phyloP scores from a whole-genome alignment of 2,329 filamentous ascomycete genomes.

The Scedosporium minutisporum region DNA sequence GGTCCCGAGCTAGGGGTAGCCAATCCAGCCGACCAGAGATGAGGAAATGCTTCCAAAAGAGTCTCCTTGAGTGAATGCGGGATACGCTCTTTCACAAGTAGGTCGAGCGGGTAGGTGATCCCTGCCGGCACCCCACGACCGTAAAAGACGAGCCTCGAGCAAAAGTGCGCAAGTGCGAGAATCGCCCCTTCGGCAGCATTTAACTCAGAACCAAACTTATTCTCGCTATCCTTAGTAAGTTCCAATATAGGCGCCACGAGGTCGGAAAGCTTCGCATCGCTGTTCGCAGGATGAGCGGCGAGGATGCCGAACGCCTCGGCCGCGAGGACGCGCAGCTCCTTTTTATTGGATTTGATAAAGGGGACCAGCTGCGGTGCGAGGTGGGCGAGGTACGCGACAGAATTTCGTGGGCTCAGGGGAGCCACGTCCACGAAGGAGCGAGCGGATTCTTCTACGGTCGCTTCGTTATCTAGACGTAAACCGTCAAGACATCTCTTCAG shows the following conservation, averaged over 20 bases:
- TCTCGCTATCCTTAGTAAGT: conserved; percentile 35
- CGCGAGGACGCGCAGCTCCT: conserved; percentile 54
- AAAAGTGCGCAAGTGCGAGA: conserved; percentile 32
- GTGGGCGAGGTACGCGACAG: conserved; percentile 38
- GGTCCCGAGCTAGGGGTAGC: conserved; percentile 17
- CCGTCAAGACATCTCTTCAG: conserved; percentile 49
- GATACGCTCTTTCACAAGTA: conserved; percentile 21
- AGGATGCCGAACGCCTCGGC: conserved; percentile 69
- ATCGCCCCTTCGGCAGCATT: conserved; percentile 37
- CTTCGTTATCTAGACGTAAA: conserved; percentile 34
- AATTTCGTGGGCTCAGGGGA: conserved; percentile 38
- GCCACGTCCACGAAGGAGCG: conserved; percentile 44
- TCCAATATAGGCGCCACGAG: conserved; percentile 23
- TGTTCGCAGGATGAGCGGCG: conserved; percentile 50
- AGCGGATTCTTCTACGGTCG: conserved; percentile 36
- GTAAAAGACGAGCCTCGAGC: conserved; percentile 36
- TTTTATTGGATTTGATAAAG: conserved; percentile 62
- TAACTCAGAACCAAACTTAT: conserved; percentile 31
- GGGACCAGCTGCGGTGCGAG: conserved; percentile 44
- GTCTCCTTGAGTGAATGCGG: conserved; percentile 30
- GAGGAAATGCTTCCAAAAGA: conserved; percentile 32
- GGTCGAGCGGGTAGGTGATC: conserved; percentile 18
- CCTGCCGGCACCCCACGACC: conserved; percentile 18
- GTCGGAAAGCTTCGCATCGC: conserved; percentile 20
- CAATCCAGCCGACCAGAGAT: conserved; percentile 37